phyloP scores from a whole-genome alignment of 2,329 filamentous ascomycete genomes.

The Sclerotiophoma versabilis region DNA sequence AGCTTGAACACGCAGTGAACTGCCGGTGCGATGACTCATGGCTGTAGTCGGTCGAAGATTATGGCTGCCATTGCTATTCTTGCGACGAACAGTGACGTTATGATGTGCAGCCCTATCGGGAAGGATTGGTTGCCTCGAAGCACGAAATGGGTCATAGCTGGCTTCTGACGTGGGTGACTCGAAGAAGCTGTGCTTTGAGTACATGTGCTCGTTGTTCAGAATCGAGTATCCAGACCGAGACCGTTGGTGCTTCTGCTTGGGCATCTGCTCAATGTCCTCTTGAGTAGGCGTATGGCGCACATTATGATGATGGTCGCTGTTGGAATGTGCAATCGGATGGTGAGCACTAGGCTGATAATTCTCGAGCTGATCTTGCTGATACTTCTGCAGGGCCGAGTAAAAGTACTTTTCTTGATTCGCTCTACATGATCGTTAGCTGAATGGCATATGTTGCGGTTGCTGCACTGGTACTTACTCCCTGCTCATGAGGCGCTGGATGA shows the following conservation, averaged over 20 bases:
- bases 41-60: constrained; percentile 47
- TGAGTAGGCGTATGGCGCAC: constrained; percentile 30
- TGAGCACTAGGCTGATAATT: constrained; percentile 77
- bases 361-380: constrained; percentile 83
- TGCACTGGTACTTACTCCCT: constrained; percentile 46
- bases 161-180: constrained; percentile 59
- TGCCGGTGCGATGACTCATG: constrained; percentile 51
- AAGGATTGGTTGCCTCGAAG: constrained; percentile 64
- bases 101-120: constrained; percentile 62
- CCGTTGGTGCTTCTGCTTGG: constrained; percentile 49
- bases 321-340: constrained; percentile 73
- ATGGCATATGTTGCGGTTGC: background rate
- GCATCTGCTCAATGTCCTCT: constrained; percentile 46
- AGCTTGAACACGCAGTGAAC: constrained; percentile 53
- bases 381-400: constrained; percentile 83
- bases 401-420: constrained; percentile 92
- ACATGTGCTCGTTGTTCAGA: constrained; percentile 61
- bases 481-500: constrained; percentile 71
- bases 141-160: constrained; percentile 86
- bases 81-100: constrained; percentile 73
- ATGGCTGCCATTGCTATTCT: constrained; percentile 42
- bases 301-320: constrained; percentile 80
- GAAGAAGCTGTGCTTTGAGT: constrained; percentile 57
- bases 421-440: constrained; percentile 56
- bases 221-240: constrained; percentile 65